A percentile compares a stretch with the other conserved stretches of the same genome.
phyloP scores from a whole-genome alignment of 78 protist genomes.

The Isochrysis galbana region DNA sequence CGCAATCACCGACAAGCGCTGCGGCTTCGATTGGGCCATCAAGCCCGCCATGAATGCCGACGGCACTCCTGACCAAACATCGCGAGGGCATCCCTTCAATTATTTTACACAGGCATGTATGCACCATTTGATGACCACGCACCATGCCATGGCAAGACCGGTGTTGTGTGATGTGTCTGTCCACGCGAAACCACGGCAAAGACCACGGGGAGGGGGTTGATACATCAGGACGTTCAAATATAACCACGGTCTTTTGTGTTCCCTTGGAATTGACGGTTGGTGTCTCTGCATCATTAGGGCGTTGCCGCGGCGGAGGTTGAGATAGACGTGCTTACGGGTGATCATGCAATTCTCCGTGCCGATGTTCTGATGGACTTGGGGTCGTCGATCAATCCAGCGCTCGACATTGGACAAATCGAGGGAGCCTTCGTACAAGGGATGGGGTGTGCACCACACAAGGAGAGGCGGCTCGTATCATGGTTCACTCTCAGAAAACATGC shows the following conservation, averaged over 20 bases:
- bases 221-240: too few relatives aligned
- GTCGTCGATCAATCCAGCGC: slow-evolving; percentile 83
- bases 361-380: slow-evolving; percentile 96
- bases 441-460: neutral
- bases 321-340: slow-evolving; percentile 92
- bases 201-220: too few relatives aligned
- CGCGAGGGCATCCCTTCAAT: slow-evolving; percentile 50
- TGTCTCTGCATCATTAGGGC: too few relatives aligned
- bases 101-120: slow-evolving; percentile 87
- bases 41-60: neutral
- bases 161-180: too few relatives aligned
- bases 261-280: too few relatives aligned
- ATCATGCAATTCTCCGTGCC: neutral
- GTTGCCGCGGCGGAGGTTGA: slow-evolving; percentile 79
- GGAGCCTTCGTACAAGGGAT: neutral
- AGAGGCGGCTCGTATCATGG: neutral
- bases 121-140: too few relatives aligned
- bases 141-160: too few relatives aligned
- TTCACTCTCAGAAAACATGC: neutral
- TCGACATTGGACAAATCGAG: slow-evolving; percentile 82
- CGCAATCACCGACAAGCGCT: slow-evolving; percentile 64
- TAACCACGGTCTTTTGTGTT: too few relatives aligned
- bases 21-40: slow-evolving; percentile 41
- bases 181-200: too few relatives aligned
- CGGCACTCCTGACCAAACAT: neutral